phyloP scores from a whole-genome alignment of 1,139 yeast genomes.

The Yamadazyma mexicana region DNA sequence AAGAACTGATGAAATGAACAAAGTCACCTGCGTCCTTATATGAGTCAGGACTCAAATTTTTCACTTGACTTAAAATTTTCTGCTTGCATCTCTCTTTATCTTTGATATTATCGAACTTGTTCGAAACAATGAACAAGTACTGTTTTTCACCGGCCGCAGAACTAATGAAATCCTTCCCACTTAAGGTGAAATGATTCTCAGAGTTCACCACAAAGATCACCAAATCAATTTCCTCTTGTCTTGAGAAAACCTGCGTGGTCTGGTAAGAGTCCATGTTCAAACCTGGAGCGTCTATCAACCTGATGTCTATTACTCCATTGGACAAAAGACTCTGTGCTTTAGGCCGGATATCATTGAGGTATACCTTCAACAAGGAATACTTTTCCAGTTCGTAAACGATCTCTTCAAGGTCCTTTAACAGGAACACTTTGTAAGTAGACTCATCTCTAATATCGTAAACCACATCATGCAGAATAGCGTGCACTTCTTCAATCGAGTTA shows the following conservation, averaged over 20 bases:
- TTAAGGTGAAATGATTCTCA: constrained; percentile 90
- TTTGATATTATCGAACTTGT: constrained; percentile 81
- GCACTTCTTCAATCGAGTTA: constrained; percentile 80
- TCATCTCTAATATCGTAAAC: constrained; percentile 62
- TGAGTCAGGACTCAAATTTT: constrained; percentile 84
- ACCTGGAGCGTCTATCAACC: constrained; percentile 96
- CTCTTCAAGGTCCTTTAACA: constrained; percentile 57
- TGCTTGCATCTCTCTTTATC: constrained; percentile 78
- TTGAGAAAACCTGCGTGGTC: constrained; percentile 91
- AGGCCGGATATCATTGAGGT: constrained; percentile 74
- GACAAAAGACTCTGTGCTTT: constrained; percentile 69
- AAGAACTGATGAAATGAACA: constrained; percentile 89
- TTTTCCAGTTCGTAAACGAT: constrained; percentile 75
- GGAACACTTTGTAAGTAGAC: constrained; percentile 60
- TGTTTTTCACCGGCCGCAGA: constrained; percentile 92
- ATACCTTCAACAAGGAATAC: constrained; percentile 74
- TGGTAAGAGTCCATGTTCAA: constrained; percentile 89
- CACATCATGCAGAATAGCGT: constrained; percentile 73
- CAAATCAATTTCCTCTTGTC: constrained; percentile 96
- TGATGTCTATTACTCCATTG: constrained; percentile 91
- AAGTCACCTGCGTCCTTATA: constrained; percentile 83
- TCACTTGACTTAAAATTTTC: constrained; percentile 83
- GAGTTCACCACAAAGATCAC: constrained; percentile 96
- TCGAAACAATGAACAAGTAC: constrained; percentile 89
- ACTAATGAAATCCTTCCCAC: constrained; percentile 91